Base-by-base conservation (phyloP, 2,329 filamentous ascomycete genomes). In the Aspergillus amoenus region DNA sequence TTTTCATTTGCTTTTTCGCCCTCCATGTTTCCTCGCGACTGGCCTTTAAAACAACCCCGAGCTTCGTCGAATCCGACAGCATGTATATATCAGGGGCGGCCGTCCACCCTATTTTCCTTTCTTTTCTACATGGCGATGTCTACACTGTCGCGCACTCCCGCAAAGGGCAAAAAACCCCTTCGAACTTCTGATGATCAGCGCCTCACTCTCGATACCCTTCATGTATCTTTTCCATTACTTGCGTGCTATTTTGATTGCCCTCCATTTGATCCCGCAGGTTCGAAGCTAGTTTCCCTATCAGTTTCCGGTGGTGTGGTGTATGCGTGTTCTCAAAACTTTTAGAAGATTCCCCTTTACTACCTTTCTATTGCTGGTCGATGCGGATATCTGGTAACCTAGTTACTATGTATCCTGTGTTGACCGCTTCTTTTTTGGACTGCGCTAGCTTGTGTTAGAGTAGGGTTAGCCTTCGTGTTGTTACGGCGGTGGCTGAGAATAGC, bases 151-250 rank as follows among this genome's bases (percentile, higher is more conserved):
- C 27, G 8, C 27, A 34, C 37, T 18, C 22, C 18, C 27, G 27
- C 27, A 30, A 12, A 30, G 27, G 27, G 18, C 18, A 34, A 11
- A 34, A 43, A 46, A 3, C 21, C 21, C 42, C 46, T 21, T 46
- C 58, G n/a, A 57, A 59, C 57, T 61, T 64, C 40, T 56, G 43
- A 66, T 61, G 61, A 67, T 68, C 67, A 68, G 64, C 61, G 58
- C 55, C 62, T 58, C 62, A 64, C 59, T 63, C 68, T 71, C 58
- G 68, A 72, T 73, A 68, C 66, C 70, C 70, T 67, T 61, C 52
- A 58, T 64, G 55, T 64, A 57, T 61, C 59, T 53, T 61, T 58
- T 47, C 55, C n/a, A 49, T 30, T 40, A 40, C 52, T 50, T 61
- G 59, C 58, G 44, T 59, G 40, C 57, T 57, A 57, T 59, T 66